Conservation (phyloP, 2,329 filamentous ascomycete genomes). For the Aspergillus amoenus region DNA sequence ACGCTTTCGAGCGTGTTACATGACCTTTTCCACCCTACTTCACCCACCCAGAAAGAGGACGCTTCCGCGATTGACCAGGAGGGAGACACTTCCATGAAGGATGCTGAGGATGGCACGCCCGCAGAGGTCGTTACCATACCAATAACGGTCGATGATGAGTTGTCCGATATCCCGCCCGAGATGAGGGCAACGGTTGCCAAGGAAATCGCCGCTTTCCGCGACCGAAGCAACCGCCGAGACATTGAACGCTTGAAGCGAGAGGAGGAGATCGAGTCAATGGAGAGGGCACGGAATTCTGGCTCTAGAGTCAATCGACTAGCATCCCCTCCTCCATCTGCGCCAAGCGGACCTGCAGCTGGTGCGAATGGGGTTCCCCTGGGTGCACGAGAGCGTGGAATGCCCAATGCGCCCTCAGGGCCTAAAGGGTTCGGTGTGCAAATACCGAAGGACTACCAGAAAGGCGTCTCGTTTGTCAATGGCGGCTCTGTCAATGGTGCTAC, state of each 20-base stretch:
- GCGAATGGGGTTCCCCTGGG: conserved; percentile 76
- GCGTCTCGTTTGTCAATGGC: conserved; percentile 80
- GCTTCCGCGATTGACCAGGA: conserved; percentile 58
- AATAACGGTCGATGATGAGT: conserved; percentile 82
- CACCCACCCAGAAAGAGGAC: conserved; percentile 46
- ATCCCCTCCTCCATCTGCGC: conserved; percentile 66
- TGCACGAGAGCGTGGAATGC: conserved; percentile 65
- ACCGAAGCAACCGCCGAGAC: conserved; percentile 84
- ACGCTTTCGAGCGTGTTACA: conserved; percentile 68
- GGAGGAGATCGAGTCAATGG: conserved; percentile 87
- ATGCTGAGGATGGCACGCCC: conserved; percentile 60
- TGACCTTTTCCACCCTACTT: conserved; percentile 69
- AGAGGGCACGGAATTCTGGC: conserved; percentile 70
- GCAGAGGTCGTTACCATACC: conserved; percentile 90
- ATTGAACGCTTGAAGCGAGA: conserved; percentile 83
- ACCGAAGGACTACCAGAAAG: conserved; percentile 71
- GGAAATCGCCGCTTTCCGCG: conserved; percentile 92
- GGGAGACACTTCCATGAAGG: conserved; percentile 69
- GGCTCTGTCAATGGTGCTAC: conserved; percentile 62
- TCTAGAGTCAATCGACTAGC: conserved; percentile 65
- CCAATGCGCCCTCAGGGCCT: conserved; percentile 73
- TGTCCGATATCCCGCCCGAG: conserved; percentile 91
- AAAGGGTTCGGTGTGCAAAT: conserved; percentile 63
- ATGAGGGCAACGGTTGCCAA: conserved; percentile 93
- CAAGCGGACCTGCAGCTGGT: conserved; percentile 60